Base-by-base conservation (phyloP, 148 eudicot genomes). In the Limonium bicolor region DNA sequence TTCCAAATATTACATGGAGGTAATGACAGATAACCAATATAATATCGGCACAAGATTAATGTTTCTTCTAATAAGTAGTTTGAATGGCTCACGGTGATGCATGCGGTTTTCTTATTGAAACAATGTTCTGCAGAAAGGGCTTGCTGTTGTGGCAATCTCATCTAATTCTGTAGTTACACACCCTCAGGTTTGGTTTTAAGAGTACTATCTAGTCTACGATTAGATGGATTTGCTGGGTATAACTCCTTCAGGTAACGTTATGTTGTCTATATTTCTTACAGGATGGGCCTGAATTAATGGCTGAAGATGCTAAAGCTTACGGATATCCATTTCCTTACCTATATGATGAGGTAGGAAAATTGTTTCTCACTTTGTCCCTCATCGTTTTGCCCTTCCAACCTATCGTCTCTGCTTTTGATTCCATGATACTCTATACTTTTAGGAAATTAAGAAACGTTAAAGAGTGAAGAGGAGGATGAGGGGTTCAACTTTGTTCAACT, bases 261-360 rank as follows among this genome's bases (percentile, higher is more conserved):
- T 36, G 36, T 46, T 18, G 9, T 5, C 48, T 22, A 51, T 64
- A 28, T 55, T 67, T 36, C 44, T 72, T 54, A 56, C 80, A 92
- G 95, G 99, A 92, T 64, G 99, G 99, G 64, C 99, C 99, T 25
- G 72, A 73, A 33, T 71, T 64, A 48, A 85, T 92, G 94, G 90
- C 94, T 27, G 86, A 85, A 70, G 99, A 85, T 19, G 99, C 95
- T 16, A 82, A 64, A 60, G 16, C 57, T 11, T 68, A 53, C 63
- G 72, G 69, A 9, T 92, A 92, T 54, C 90, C 95, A 27, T 92
- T 92, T 58, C 99, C 99, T 23, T 85, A 92, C 65, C 71, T 92
- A 15, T 92, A 78, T 64, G 95, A 92, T 48, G 79, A 78, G 86
- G 94, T 75, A 56, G 38, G 64, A n/a, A 64, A 40, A 40, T 26